phyloP scores from a whole-genome alignment of 176 grass and related monocot species.

The Oryza meyeriana region DNA sequence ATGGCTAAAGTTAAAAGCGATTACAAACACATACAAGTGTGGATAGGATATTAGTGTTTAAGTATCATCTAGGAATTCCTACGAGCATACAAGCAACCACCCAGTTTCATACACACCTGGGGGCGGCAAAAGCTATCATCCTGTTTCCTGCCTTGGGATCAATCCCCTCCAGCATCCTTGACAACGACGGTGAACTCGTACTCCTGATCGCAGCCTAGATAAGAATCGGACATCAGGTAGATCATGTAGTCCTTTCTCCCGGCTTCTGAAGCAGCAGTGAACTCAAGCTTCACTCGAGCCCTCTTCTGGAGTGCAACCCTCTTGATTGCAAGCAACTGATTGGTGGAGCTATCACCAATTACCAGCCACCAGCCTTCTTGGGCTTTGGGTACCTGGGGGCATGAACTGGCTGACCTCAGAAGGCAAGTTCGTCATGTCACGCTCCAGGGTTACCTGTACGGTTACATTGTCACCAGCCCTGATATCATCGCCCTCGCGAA shows the following conservation, averaged over 20 bases:
- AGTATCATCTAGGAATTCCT: background rate
- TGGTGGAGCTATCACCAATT: constrained; percentile 49
- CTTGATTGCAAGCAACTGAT: constrained; percentile 90
- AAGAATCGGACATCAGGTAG: constrained; percentile 94
- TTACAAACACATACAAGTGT: background rate
- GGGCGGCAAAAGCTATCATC: background rate
- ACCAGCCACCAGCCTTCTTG: constrained; percentile 98
- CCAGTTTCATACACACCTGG: background rate
- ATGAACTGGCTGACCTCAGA: constrained; percentile 77
- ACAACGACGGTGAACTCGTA: constrained; percentile 70
- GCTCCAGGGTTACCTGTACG: constrained; percentile 78
- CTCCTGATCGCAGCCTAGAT: constrained; percentile 92
- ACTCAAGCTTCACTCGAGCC: constrained; percentile 75
- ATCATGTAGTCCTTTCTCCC: constrained; percentile 74
- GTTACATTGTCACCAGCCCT: constrained; percentile 63
- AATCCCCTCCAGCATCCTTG: constrained; percentile 60
- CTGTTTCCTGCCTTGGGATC: constrained; percentile 4
- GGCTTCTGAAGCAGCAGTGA: constrained; percentile 50
- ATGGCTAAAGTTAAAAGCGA: background rate
- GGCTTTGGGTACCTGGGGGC: constrained; percentile 73
- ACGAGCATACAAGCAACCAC: background rate
- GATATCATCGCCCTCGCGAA: constrained; percentile 64
- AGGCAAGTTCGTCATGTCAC: constrained; percentile 53
- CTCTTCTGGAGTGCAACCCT: constrained; percentile 72
- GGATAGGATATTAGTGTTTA: background rate